Base-by-base conservation (phyloP, 345 rosid genomes). In the Aquilaria yunnanensis region DNA sequence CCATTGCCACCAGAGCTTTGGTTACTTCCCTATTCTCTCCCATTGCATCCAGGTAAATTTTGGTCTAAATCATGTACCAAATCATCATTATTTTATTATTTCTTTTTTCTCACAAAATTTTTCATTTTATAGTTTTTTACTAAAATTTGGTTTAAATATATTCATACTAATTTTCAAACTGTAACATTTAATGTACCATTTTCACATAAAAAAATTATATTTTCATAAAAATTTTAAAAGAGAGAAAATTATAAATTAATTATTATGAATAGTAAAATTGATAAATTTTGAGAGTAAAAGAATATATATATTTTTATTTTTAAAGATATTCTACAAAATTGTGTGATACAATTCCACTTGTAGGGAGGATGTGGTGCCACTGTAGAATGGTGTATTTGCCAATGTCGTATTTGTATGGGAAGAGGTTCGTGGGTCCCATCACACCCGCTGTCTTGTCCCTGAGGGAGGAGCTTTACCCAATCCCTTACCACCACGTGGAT, bases 381-480 rank as follows among this genome's bases (percentile, higher is more conserved):
- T 66, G 71, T 37, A 66, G 84, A 23, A 56, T 73, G 53, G 67
- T 63, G 45, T 76, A 73, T 48, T 59, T 79, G 64, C 78, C 68
- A 0, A 56, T 79, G 66, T 78, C 79, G 51, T 74, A 78, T 41
- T 37, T 78, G 32, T 74, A 74, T 56, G 81, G 81, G 32, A 78
- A 71, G 49, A 72, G 63, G 62, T 72, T 68, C 54, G 80, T 76
- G 1, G 74, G 77, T 33, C 61, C 64, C 2, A 70, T 68, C 34
- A 79, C 78, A 47, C 63, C 67, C 13, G 56, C 62, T 37, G 57
- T 79, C 45, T 23, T 51, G 7, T 65, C 70, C 14, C 67, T 76
- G 32, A 75, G 77, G 45, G 60, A 70, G 71, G 86, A 79, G 67
- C 68, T 82, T 57, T 82, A 79, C 55, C 29, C 62, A 47, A 57